Conservation (phyloP, 805 yeast species). For the Scheffersomyces coipomensis region DNA sequence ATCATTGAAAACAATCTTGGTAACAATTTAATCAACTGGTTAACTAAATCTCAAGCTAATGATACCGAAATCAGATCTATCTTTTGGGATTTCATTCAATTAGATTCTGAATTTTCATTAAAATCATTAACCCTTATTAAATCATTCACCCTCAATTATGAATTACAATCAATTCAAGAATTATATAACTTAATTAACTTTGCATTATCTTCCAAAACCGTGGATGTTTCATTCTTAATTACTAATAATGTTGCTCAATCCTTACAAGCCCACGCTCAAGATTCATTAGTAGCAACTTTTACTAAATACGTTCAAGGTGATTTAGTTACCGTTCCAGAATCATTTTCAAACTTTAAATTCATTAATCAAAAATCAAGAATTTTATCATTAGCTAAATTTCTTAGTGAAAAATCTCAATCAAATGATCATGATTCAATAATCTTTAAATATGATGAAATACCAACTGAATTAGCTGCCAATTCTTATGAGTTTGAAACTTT, state of each 20-base stretch:
- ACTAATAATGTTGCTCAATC: conserved; percentile 39
- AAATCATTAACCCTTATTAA: conserved; percentile 35
- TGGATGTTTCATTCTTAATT: conserved; percentile 42
- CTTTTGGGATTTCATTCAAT: conserved; percentile 38
- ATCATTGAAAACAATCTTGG: conserved; percentile 37
- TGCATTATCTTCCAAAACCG: conserved; percentile 33
- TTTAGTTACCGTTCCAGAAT: conserved; percentile 16
- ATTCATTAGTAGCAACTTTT: conserved; percentile 28
- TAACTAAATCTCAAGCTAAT: conserved; percentile 26
- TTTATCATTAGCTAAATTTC: conserved; percentile 39
- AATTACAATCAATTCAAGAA: conserved; percentile 19
- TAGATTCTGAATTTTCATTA: conserved; percentile 29
- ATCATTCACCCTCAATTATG: conserved; percentile 27
- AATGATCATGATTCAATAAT: conserved; percentile 18
- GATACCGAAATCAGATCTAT: conserved; percentile 25
- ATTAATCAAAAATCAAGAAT: conserved; percentile 37
- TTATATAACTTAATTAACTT: conserved; percentile 31
- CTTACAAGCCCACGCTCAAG: conserved; percentile 21
- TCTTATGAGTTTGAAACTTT: conserved; percentile 36
- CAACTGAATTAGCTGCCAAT: conserved; percentile 24
- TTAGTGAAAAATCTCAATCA: conserved; percentile 19
- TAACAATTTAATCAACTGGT: conserved; percentile 34
- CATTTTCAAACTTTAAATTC: conserved; percentile 16
- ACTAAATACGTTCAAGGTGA: conserved; percentile 35
- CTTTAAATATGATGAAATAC: conserved; percentile 37